phyloP scores from a whole-genome alignment of 768 basidiomycete genomes.

The Rhodotorula taiwanensis region DNA sequence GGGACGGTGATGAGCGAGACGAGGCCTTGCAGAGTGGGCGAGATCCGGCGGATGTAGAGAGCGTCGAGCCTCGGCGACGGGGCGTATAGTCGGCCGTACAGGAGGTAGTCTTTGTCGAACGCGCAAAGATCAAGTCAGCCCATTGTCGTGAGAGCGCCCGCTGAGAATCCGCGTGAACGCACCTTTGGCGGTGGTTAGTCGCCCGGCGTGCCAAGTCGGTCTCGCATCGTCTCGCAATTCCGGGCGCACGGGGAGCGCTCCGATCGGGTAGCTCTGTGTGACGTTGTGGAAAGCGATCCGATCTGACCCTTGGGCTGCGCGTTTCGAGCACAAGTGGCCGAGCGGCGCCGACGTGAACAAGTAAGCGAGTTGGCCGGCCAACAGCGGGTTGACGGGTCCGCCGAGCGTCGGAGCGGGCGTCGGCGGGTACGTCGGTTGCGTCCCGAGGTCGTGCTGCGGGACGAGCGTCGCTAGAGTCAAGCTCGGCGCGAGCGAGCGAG shows the following conservation, averaged over 20 bases:
- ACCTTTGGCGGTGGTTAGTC: slow-evolving; percentile 71
- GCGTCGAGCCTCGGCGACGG: slow-evolving; percentile 84
- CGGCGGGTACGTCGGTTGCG: slow-evolving; percentile 7
- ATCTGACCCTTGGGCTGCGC: slow-evolving; percentile 56
- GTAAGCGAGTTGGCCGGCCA: slow-evolving; percentile 87
- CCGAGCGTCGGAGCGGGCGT: slow-evolving; percentile 26
- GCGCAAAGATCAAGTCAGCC: no score
- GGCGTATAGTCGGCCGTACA: slow-evolving; percentile 85
- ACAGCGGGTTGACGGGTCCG: slow-evolving; percentile 52
- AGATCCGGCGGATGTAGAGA: slow-evolving; percentile 72
- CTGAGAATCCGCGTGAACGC: no score
- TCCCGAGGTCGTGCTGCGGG: neutral
- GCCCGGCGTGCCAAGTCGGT: slow-evolving; percentile 62
- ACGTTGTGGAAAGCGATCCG: slow-evolving; percentile 78
- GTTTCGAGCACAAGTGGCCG: slow-evolving; percentile 44
- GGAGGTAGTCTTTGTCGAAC: slow-evolving; percentile 64
- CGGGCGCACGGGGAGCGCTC: slow-evolving; percentile 70
- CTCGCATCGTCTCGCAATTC: slow-evolving; percentile 64
- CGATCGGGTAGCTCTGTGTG: slow-evolving; percentile 78
- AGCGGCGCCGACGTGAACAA: slow-evolving; percentile 85
- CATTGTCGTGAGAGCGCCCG: no score
- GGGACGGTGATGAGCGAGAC: slow-evolving; percentile 76
- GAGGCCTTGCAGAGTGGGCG: slow-evolving; percentile 69
- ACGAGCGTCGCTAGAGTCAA: slow-evolving; percentile 82
- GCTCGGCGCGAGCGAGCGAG: slow-evolving; percentile 77